Evolutionary conservation across 768 basidiomycete genomes (phyloP), one percentile per base, ranked within the genome.

Genomic region (Podaxis pistillaris): DNA sequence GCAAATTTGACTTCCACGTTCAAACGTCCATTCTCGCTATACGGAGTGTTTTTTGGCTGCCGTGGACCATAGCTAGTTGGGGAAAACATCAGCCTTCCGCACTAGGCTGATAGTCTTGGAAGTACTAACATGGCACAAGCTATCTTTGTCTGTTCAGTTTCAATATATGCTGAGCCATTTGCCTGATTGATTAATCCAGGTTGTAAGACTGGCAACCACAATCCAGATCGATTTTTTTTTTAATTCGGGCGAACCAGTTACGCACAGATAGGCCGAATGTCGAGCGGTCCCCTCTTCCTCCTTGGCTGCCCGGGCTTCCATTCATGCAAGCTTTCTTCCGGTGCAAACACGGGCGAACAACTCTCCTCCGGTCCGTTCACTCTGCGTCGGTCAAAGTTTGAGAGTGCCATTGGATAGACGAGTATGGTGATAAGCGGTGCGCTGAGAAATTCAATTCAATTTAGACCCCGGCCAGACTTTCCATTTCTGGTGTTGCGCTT

Each of bases 1-100:
- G 96, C 85, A 69, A 96, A 98, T 75, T 98, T 98, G 56, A 98
- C 93, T 75, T 98, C 96, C 6, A 99, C 91, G 63, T 94, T 98
- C 56, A 99, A 75, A 58, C 84, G 85, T 1, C 96, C 97, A 63
- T 86, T 89, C 68, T 98, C 96, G 65, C 83, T 94, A 71, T 96
- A 99, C 2, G 85, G 74, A 13, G 81, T 80, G 58, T 83, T 90
- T 79, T 90, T 93, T 30, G 90, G 87, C 69, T 94, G 93, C 60
- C 93, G 86, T 19, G 93, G 93, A 3, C 93, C 90, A 74, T 93
- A 94, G 26, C 91, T 93, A 64, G 58, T 51, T 33, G 44, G 56
- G 17, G 47, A 63, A 62, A 60, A 65, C 55, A 64, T 62, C 63
- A 60, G 40, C 62, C 26, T 58, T 37, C 28, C n/a, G 53, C 19